Evolutionary conservation across 2,329 filamentous ascomycete genomes (phyloP).

Genomic region (Zasmidium angulare): DNA sequence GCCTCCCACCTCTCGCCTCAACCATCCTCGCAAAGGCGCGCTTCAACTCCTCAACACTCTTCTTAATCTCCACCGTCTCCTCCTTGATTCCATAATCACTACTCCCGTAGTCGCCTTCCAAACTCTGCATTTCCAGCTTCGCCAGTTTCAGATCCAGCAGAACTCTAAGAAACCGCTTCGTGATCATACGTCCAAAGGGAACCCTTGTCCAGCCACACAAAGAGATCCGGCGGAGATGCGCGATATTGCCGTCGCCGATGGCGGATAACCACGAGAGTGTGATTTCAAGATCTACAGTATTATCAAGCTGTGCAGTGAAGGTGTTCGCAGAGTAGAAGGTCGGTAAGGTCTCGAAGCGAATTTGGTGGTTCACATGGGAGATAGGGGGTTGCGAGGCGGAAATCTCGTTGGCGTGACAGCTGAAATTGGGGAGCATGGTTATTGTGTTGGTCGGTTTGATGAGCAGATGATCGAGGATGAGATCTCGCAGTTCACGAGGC

Average conservation of each 20-base stretch:
- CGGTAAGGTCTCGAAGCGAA: conserved; percentile 24
- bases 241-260: conserved; percentile 23
- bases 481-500: conserved; percentile 27
- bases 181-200: conserved; percentile 26
- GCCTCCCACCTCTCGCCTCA: conserved; percentile 9
- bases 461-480: conserved; percentile 24
- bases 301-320: conserved; percentile 27
- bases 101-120: conserved; percentile 6
- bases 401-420: conserved; percentile 18
- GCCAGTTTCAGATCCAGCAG: conserved; percentile 23
- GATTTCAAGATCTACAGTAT: conserved; percentile 17
- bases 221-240: conserved; percentile 17
- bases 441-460: conserved; percentile 23
- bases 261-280: conserved; percentile 22
- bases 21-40: conserved; percentile 15
- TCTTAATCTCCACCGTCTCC: conserved; percentile 2
- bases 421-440: conserved; percentile 22
- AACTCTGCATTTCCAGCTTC: conserved; percentile 9
- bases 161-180: conserved; percentile 20
- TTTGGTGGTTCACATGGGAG: conserved; percentile 21
- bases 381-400: conserved; percentile 23
- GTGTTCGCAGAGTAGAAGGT: conserved; percentile 27
- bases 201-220: conserved; percentile 26
- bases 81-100: not conserved
- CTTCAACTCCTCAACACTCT: conserved; percentile 17